Base-by-base conservation (phyloP, 1,139 yeast species). In the Kazachstania sp. region DNA sequence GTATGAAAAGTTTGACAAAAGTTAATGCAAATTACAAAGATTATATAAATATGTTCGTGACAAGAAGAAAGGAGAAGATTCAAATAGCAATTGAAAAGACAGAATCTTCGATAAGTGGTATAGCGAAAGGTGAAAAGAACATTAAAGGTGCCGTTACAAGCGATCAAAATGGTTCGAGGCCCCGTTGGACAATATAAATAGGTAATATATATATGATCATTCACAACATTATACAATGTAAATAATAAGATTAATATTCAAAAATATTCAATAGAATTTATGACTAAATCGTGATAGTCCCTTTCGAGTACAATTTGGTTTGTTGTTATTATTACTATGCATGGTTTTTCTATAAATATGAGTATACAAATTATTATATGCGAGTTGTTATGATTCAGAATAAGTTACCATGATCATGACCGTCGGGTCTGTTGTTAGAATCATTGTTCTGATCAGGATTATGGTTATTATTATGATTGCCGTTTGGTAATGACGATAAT, bases 1-100 rank as follows among this genome's bases (percentile, higher is more conserved):
- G 51, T 23, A 41, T 56, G 43, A 36, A 46, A 34, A 45, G 32
- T 28, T 37, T 55, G 11, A 31, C 43, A 8, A 46, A 46, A 15
- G 15, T 42, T 6, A 47, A 50, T 39, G 37, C 28, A 7, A 43
- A 34, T 30, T 50, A 51, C 45, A 47, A 48, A 35, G 19, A 46
- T 6, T 37, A 48, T 8, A 29, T 53, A 9, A 36, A 41, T 18
- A 26, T 43, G 45, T 53, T 50, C 29, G 39, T 46, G 1, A 23
- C 43, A 9, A 18, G 39, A 16, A 43, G 50, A 32, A 32, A 30
- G 26, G 41, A 39, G 13, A 37, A 48, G 20, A 45, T 48, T 11
- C 31, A 40, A 15, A 36, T 4, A 1, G 31, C 36, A 1, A 29
- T 39, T 31, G 18, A 40, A 28, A 18, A 20, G 28, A 20, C 32